These are phyloP conservation scores for Pterula multifida DNA, from an alignment of 1,284 basidiomycete species.

Conservation along the genomic window DNA sequence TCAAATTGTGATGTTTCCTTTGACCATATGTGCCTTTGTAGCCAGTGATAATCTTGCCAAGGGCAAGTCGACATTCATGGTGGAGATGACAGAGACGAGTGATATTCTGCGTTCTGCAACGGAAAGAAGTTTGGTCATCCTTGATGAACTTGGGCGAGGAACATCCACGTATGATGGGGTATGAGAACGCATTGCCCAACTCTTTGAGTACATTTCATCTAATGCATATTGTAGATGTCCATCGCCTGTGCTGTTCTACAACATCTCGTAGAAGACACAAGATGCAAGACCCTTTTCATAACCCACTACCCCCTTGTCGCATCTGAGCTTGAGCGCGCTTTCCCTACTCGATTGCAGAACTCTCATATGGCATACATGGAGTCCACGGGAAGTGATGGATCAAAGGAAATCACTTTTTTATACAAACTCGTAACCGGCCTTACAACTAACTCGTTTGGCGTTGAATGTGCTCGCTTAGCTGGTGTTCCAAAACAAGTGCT, in stretches of 20 bases:
- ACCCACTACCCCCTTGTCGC: slow-evolving; percentile 83
- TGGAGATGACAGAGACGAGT: slow-evolving; percentile 89
- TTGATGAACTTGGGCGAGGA: slow-evolving; percentile 79
- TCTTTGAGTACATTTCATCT: too few relatives aligned
- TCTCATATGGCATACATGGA: slow-evolving; percentile 80
- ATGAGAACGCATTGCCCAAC: too few relatives aligned
- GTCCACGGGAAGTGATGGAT: slow-evolving; percentile 54
- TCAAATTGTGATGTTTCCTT: slow-evolving; percentile 4
- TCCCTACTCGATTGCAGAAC: slow-evolving; percentile 53
- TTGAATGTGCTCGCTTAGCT: slow-evolving; percentile 84
- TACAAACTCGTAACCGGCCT: slow-evolving; percentile 67
- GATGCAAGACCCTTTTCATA: slow-evolving; percentile 84
- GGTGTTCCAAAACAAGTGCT: slow-evolving; percentile 63
- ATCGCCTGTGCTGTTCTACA: slow-evolving; percentile 73
- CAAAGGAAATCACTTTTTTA: slow-evolving; percentile 73
- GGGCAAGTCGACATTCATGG: slow-evolving; percentile 90
- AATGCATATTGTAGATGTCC: slow-evolving; percentile 75
- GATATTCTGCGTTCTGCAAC: slow-evolving; percentile 77
- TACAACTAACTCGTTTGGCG: slow-evolving; percentile 73
- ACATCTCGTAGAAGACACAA: slow-evolving; percentile 49
- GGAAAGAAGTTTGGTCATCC: slow-evolving; percentile 64
- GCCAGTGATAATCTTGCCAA: slow-evolving; percentile 80
- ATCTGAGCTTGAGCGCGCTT: slow-evolving; percentile 39
- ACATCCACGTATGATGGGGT: slow-evolving; percentile 82
- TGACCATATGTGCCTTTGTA: slow-evolving; percentile 15